Conservation (phyloP, 1,139 yeast genomes). For the Suhomyces taliae region DNA sequence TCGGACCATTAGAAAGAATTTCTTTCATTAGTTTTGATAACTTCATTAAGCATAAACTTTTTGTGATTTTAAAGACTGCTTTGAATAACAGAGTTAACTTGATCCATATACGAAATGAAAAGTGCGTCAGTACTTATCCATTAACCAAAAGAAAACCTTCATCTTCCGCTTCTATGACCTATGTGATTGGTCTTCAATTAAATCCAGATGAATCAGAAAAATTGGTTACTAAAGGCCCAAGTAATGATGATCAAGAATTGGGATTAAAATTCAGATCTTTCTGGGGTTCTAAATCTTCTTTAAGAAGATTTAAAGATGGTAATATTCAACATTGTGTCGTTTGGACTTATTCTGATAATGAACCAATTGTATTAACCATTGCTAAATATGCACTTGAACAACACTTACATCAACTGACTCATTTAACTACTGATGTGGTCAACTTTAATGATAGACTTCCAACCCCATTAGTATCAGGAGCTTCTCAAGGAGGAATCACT, state of each 20-base stretch:
- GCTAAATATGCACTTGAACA: slow-evolving; percentile 59
- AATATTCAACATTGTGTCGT: slow-evolving; percentile 85
- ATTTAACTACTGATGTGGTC: slow-evolving; percentile 40
- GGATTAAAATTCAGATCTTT: slow-evolving; percentile 70
- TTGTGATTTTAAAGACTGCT: slow-evolving; percentile 60
- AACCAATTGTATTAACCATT: slow-evolving; percentile 68
- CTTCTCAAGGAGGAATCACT: slow-evolving; percentile 46
- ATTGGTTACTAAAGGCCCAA: slow-evolving; percentile 84
- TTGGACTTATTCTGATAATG: slow-evolving; percentile 64
- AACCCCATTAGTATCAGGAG: slow-evolving; percentile 41
- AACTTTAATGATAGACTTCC: slow-evolving; percentile 57
- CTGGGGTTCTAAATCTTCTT: slow-evolving; percentile 86
- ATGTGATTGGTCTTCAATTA: slow-evolving; percentile 64
- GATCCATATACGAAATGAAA: slow-evolving; percentile 40
- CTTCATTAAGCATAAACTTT: slow-evolving; percentile 59
- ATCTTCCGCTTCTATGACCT: slow-evolving; percentile 28
- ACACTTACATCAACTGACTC: slow-evolving; percentile 56
- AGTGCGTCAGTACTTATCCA: slow-evolving; percentile 36
- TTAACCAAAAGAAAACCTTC: slow-evolving; percentile 60
- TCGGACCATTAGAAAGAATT: slow-evolving; percentile 73
- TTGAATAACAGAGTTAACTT: slow-evolving; percentile 63
- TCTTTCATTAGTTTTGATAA: slow-evolving; percentile 71
- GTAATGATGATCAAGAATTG: slow-evolving; percentile 56
- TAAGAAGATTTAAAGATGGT: slow-evolving; percentile 91
- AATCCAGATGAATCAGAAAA: slow-evolving; percentile 76